A percentile compares a stretch with the other conserved stretches of the same genome.
phyloP scores from a whole-genome alignment of 1,139 yeast genomes.

The Yamadazyma mexicana region DNA sequence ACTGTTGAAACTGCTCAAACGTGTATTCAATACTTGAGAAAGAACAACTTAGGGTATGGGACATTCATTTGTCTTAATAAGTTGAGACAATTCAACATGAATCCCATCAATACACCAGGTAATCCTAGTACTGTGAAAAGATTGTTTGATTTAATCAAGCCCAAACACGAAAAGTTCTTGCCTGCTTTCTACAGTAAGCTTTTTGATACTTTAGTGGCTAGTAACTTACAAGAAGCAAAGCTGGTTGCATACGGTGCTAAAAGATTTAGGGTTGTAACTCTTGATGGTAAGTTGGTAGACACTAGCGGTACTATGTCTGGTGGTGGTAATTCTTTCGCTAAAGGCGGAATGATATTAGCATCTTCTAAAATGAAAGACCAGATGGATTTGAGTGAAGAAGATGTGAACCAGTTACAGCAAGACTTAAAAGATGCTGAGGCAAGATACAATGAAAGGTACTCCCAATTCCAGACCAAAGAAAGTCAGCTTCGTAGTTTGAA shows the following conservation, averaged over 20 bases:
- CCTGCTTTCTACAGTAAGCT: constrained; percentile 90
- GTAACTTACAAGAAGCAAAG: constrained; percentile 76
- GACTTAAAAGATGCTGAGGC: constrained; percentile 59
- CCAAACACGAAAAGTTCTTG: constrained; percentile 64
- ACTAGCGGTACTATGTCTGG: constrained; percentile 98
- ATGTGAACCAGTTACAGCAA: constrained; percentile 54
- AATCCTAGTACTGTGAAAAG: constrained; percentile 77
- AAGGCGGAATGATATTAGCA: constrained; percentile 63
- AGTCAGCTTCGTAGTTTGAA: constrained; percentile 55
- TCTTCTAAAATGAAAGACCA: constrained; percentile 23
- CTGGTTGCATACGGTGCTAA: constrained; percentile 82
- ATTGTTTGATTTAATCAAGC: constrained; percentile 77
- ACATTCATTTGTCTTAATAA: constrained; percentile 80
- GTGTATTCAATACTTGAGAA: constrained; percentile 84
- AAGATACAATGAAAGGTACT: constrained; percentile 51
- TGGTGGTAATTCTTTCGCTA: constrained; percentile 74
- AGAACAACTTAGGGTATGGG: constrained; percentile 85
- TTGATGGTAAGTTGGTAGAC: constrained; percentile 91
- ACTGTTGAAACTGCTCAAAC: constrained; percentile 91
- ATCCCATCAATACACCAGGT: constrained; percentile 61
- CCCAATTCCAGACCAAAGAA: constrained; percentile 61
- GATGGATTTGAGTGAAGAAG: constrained; percentile 50
- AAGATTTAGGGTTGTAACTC: constrained; percentile 85
- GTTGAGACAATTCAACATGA: constrained; percentile 61
- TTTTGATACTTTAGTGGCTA: constrained; percentile 84